Evolutionary conservation across 2,329 filamentous ascomycete species (phyloP).

Genomic region (Dothidotthia symphoricarpi): DNA sequence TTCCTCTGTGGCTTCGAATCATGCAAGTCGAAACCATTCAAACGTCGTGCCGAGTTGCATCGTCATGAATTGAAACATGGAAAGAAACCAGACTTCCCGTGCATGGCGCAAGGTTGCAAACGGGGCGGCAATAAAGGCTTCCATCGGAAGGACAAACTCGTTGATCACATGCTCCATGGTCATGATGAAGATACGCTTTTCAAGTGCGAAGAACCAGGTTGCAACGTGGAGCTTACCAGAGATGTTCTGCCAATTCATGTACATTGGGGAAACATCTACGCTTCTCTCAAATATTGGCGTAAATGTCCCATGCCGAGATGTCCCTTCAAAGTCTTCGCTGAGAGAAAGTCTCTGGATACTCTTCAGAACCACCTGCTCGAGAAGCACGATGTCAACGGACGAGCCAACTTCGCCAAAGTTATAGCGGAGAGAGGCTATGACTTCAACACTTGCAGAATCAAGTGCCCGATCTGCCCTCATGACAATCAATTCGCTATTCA

Average conservation of each 20-base stretch:
- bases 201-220: conserved; percentile 2
- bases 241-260: conserved; percentile 5
- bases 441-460: background rate
- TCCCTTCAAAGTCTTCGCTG: background rate
- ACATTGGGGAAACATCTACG: background rate
- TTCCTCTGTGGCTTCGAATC: background rate
- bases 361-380: conserved; percentile 6
- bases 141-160: conserved; percentile 13
- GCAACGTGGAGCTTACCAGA: background rate
- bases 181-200: conserved; percentile 11
- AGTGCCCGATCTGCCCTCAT: conserved; percentile 9
- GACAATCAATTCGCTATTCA: conserved; percentile 1
- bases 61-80: conserved; percentile 9
- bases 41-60: conserved; percentile 4
- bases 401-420: conserved; percentile 1
- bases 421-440: conserved; percentile 10
- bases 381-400: conserved; percentile 6
- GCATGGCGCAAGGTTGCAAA: conserved; percentile 6
- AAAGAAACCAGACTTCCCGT: background rate
- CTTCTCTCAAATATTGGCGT: background rate
- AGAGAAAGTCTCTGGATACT: background rate
- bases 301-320: conserved; percentile 8
- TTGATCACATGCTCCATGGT: conserved; percentile 13
- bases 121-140: conserved; percentile 5
- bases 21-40: conserved; percentile 7